Evolutionary conservation across 78 protist genomes (phyloP).

Genomic region (Guillardia theta): DNA sequence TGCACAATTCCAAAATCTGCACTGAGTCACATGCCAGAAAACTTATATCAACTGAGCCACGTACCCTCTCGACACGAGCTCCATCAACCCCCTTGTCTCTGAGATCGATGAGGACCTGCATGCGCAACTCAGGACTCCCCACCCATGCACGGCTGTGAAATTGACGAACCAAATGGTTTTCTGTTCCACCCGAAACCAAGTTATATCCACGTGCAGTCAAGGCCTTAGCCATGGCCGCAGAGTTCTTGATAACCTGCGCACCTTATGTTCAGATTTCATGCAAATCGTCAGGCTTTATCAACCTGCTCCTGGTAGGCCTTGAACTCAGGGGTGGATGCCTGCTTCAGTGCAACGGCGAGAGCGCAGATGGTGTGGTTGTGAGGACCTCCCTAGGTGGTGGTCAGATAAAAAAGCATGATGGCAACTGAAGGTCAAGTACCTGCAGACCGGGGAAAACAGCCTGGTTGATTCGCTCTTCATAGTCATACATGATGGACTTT

Average conservation of each 20-base stretch:
- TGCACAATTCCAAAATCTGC: constrained; percentile 57
- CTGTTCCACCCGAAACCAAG: constrained; percentile 82
- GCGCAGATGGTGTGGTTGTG: constrained; percentile 88
- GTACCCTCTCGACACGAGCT: constrained; percentile 60
- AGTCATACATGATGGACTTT: constrained; percentile 52
- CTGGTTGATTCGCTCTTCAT: constrained; percentile 56
- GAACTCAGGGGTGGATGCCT: constrained; percentile 67
- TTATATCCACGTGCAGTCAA: constrained; percentile 54
- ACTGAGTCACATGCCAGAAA: background rate
- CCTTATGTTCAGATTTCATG: background rate
- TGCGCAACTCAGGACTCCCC: background rate
- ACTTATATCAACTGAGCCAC: no score
- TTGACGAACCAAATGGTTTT: constrained; percentile 75
- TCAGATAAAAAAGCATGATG: background rate
- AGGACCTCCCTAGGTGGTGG: constrained; percentile 83
- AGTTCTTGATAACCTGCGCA: constrained; percentile 46
- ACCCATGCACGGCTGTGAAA: background rate
- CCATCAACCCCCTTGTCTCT: constrained; percentile 60
- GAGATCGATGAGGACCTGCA: background rate
- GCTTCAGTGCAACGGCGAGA: constrained; percentile 72
- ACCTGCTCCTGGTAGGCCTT: constrained; percentile 66
- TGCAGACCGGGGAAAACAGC: constrained; percentile 86
- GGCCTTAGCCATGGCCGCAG: constrained; percentile 39
- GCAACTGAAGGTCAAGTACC: background rate
- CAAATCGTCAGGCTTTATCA: constrained; percentile 2